Base-by-base conservation (phyloP, 1,284 basidiomycete genomes). In the Ceraceosorus bombacis region DNA sequence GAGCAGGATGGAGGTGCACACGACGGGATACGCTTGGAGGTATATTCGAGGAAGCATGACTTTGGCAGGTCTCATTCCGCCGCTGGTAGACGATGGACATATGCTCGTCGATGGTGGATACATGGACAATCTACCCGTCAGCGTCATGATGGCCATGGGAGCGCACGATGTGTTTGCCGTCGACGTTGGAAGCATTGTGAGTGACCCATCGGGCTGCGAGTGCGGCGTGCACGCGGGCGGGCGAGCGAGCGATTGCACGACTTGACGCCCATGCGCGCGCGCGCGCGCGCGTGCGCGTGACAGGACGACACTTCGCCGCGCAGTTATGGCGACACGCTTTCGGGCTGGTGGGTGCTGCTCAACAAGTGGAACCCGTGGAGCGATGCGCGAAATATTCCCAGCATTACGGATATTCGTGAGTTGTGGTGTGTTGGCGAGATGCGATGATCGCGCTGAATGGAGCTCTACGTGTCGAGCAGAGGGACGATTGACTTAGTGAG, bases 1-100 rank as follows among this genome's bases (percentile, higher is more conserved):
- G 61, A 95, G 91, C 8, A 83, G 87, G 5, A 97, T 98, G 92
- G 92, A 97, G 76, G 88, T 97, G 49, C 95, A 99, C 73, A 89
- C 94, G 63, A 90, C 89, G 5, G 93, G 93, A 8, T 96, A 96
- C 59, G 79, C 76, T 0, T 79, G 78, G 76, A 70, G 76, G 13
- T 83, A 83, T 65, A 78, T 82, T 84, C 90, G 94, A 59, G 95
- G 91, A 5, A 96, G 92, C 0, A 99, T 99, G 95, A 91, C 94
- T 0, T 80, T 99, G 62, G 92, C 94, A 17, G 95, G 94, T 65
- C 81, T 99, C 48, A 81, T 99, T 2, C 95, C 95, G 5, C 95
- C 95, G 0, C 79, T 99, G 8, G 94, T 92, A 67, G 92, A 98
- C 72, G 88, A 94, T 66, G 95, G 95, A 3, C 86, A 87, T 70